These are phyloP conservation scores for Termitomyces bulborhizus DNA, from an alignment of 768 basidiomycete species.

Conservation along the genomic window DNA sequence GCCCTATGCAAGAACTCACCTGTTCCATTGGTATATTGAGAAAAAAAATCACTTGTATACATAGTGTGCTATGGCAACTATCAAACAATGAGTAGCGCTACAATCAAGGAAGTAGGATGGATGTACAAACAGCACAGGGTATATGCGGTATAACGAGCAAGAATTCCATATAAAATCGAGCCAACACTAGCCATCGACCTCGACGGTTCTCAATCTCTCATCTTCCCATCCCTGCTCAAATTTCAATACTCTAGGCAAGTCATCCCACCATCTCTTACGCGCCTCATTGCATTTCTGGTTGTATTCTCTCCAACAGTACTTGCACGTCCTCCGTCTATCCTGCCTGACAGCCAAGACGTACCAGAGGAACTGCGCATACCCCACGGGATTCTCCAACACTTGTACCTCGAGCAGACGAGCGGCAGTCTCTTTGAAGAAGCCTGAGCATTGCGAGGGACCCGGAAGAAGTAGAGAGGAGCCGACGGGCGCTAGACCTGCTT, in stretches of 20 bases:
- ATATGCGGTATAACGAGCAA: too few species aligned
- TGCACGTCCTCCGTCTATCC: constrained; percentile 5
- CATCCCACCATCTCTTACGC: constrained; percentile 8
- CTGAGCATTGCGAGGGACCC: background rate
- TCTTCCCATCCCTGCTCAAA: constrained; percentile 7
- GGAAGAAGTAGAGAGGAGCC: constrained; percentile 4
- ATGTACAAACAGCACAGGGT: too few species aligned
- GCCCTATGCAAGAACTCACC: too few species aligned
- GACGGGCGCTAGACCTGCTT: constrained; percentile 6
- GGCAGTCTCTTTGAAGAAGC: constrained; percentile 3
- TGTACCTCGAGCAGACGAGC: constrained; percentile 3
- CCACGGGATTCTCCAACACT: constrained; percentile 5
- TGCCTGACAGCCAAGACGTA: background rate
- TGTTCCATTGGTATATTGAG: too few species aligned
- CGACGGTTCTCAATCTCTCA: background rate
- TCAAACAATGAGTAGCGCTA: too few species aligned
- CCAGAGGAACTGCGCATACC: constrained; percentile 7
- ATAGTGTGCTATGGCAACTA: too few species aligned
- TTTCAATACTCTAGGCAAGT: background rate
- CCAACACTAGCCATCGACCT: background rate
- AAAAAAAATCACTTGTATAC: too few species aligned
- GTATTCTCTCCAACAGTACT: constrained; percentile 7
- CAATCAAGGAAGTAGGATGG: too few species aligned
- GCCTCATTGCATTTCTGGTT: background rate
- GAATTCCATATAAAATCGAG: too few species aligned